A percentile compares a stretch with the other conserved stretches of the same genome.
Evolutionary conservation across 768 basidiomycete genomes (phyloP).

Genomic region (Omphalotus guepiniiformis): DNA sequence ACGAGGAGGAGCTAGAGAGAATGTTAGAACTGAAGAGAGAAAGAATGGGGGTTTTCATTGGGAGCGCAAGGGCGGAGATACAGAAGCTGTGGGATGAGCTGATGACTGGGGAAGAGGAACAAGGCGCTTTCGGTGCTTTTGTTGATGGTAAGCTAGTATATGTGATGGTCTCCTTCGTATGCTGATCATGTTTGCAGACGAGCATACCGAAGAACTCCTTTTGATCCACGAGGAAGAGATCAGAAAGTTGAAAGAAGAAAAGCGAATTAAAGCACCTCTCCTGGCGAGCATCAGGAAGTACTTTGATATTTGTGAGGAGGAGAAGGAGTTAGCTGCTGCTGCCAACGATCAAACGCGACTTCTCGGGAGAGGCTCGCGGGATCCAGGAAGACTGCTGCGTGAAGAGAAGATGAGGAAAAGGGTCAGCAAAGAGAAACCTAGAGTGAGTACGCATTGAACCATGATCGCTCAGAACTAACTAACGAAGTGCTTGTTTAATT

Average conservation of each 20-base stretch:
- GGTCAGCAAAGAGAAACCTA: constrained; percentile 88
- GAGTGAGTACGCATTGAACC: constrained; percentile 45
- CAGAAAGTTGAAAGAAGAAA: constrained; percentile 74
- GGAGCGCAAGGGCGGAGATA: constrained; percentile 79
- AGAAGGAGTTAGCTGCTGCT: constrained; percentile 79
- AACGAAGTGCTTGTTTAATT: neutral
- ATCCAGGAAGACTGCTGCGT: constrained; percentile 80
- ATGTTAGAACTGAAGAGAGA: constrained; percentile 88
- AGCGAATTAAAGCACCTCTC: constrained; percentile 71
- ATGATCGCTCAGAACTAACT: neutral
- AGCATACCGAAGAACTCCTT: constrained; percentile 86
- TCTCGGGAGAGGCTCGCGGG: constrained; percentile 73
- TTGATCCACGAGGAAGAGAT: constrained; percentile 85
- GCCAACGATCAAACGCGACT: constrained; percentile 80
- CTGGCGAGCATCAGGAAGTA: constrained; percentile 80
- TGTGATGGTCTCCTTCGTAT: constrained; percentile 4
- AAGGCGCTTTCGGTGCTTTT: constrained; percentile 75
- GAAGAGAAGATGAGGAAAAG: constrained; percentile 98
- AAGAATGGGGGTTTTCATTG: constrained; percentile 81
- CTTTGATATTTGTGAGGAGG: constrained; percentile 85
- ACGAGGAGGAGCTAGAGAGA: constrained; percentile 85
- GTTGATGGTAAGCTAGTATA: constrained; percentile 60
- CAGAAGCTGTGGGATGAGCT: constrained; percentile 79
- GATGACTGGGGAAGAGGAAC: constrained; percentile 80
- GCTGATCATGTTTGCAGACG: constrained; percentile 43